These are phyloP conservation scores for Cordyceps fumosorosea DNA, from an alignment of 2,329 filamentous ascomycete genomes.

Conservation along the genomic window DNA sequence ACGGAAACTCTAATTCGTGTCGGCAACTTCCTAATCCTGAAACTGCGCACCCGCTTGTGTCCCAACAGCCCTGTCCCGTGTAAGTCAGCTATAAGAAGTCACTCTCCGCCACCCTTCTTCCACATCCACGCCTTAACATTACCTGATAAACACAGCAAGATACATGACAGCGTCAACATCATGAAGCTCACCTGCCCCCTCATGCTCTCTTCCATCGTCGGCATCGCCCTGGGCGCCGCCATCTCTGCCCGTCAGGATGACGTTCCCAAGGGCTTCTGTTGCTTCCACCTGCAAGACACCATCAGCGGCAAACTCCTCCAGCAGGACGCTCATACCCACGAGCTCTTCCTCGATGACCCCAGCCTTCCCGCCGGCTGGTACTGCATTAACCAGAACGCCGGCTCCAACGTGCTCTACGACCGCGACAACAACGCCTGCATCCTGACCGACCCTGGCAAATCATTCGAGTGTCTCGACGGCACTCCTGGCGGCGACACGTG, in stretches of 20 bases:
- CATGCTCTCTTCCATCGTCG: not conserved
- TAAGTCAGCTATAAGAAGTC: slow-evolving; percentile 17
- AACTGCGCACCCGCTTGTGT: not conserved
- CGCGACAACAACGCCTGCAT: slow-evolving; percentile 27
- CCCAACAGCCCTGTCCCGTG: not conserved
- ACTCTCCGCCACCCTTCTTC: slow-evolving; percentile 15
- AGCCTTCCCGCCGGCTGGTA: slow-evolving; percentile 23
- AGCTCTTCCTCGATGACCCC: slow-evolving; percentile 21
- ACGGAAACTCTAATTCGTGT: not conserved
- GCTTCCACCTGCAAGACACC: slow-evolving; percentile 26
- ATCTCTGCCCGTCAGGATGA: slow-evolving; percentile 12
- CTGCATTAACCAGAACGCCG: slow-evolving; percentile 23
- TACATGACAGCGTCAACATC: not conserved
- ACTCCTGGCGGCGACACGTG: slow-evolving; percentile 22
- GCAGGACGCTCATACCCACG: slow-evolving; percentile 22
- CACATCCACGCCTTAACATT: not conserved
- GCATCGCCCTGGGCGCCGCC: slow-evolving; percentile 15
- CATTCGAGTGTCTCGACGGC: slow-evolving; percentile 27
- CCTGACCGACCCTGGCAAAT: slow-evolving; percentile 18
- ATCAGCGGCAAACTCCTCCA: slow-evolving; percentile 20
- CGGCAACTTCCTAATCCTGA: not conserved
- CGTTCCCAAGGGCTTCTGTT: slow-evolving; percentile 22
- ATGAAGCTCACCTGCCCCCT: slow-evolving; percentile 1
- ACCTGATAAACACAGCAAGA: not conserved
- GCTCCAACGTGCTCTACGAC: slow-evolving; percentile 23